phyloP scores from a whole-genome alignment of 176 grass and related monocot genomes.

The Juncus inflexus region DNA sequence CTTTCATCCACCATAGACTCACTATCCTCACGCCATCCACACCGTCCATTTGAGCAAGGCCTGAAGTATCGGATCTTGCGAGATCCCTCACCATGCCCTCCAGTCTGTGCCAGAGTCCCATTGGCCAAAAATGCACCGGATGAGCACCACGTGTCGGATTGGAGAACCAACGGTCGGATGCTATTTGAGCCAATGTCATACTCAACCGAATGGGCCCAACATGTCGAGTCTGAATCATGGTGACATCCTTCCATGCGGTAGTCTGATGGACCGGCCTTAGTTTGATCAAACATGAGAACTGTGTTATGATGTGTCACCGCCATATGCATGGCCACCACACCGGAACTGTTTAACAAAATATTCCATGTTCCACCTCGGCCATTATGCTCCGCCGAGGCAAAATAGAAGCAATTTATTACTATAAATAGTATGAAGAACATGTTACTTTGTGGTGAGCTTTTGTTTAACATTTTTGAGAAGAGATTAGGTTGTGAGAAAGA shows the following conservation, averaged over 20 bases:
- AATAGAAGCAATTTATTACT: conserved; percentile 16
- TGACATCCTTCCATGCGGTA: conserved; percentile 17
- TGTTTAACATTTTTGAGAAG: conserved; percentile 12
- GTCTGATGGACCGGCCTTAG: conserved; percentile 24
- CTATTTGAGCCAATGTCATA: conserved; percentile 35
- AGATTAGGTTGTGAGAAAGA: neutral
- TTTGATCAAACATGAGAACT: conserved; percentile 44
- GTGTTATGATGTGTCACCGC: conserved; percentile 39
- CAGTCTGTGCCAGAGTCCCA: conserved; percentile 36
- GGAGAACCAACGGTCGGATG: conserved; percentile 36
- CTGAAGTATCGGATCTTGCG: conserved; percentile 29
- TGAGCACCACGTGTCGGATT: conserved; percentile 46
- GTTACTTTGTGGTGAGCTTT: conserved; percentile 7
- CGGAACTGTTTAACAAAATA: conserved; percentile 39
- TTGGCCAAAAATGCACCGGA: conserved; percentile 38
- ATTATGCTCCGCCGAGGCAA: neutral
- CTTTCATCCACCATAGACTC: conserved; percentile 16
- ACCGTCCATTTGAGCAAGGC: conserved; percentile 28
- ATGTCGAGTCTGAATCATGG: neutral
- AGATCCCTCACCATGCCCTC: conserved; percentile 29
- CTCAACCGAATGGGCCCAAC: conserved; percentile 44
- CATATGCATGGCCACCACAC: conserved; percentile 49
- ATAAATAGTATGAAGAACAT: conserved; percentile 21
- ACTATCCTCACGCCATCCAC: conserved; percentile 22
- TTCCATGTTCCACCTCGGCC: conserved; percentile 30